Evolutionary conservation across 768 basidiomycete species (phyloP).

Genomic region (Heimioporus sp.): DNA sequence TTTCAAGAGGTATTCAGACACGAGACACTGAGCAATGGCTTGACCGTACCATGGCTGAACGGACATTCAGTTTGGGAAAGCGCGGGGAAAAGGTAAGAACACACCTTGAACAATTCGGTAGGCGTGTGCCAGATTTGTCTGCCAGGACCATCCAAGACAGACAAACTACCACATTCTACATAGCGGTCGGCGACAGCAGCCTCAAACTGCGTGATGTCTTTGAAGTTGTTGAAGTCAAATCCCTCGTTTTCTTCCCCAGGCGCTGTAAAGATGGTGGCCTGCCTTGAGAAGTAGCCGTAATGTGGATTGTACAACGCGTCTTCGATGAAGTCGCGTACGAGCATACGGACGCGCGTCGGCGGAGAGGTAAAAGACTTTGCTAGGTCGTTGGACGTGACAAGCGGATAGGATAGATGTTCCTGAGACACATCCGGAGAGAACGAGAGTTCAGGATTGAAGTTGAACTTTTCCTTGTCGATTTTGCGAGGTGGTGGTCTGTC

Average conservation of each 20-base stretch:
- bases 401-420: slow-evolving; percentile 47
- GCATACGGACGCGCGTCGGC: slow-evolving; percentile 86
- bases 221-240: slow-evolving; percentile 69
- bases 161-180: slow-evolving; percentile 60
- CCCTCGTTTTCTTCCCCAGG: slow-evolving; percentile 38
- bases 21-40: slow-evolving; percentile 84
- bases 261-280: slow-evolving; percentile 84
- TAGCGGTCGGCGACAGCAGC: slow-evolving; percentile 78
- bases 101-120: slow-evolving; percentile 93
- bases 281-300: slow-evolving; percentile 96
- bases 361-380: slow-evolving; percentile 50
- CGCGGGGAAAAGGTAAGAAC: background rate
- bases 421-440: slow-evolving; percentile 47
- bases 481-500: slow-evolving; percentile 12
- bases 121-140: slow-evolving; percentile 98
- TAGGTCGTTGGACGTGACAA: slow-evolving; percentile 72
- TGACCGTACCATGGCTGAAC: slow-evolving; percentile 90
- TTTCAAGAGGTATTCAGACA: slow-evolving; percentile 89
- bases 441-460: slow-evolving; percentile 66
- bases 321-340: slow-evolving; percentile 94
- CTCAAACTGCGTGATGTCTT: slow-evolving; percentile 75
- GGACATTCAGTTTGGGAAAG: slow-evolving; percentile 6
- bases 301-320: slow-evolving; percentile 95
- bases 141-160: slow-evolving; percentile 63
- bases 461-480: slow-evolving; percentile 57